These are phyloP conservation scores for Stephania cephalantha DNA, from an alignment of 164 flowering plant species.

Conservation along the genomic window DNA sequence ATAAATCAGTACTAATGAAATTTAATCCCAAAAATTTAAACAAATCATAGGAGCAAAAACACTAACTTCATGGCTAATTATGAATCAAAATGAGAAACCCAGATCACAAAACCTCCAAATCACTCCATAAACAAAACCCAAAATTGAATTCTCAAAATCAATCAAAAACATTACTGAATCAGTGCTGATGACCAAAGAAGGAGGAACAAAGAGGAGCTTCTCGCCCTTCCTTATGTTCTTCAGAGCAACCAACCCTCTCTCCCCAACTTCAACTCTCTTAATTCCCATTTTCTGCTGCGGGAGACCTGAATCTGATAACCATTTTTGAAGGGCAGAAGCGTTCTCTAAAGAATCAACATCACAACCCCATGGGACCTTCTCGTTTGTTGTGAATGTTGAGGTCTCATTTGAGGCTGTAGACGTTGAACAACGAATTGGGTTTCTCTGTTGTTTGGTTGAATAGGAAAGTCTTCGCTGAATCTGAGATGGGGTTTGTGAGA, in stretches of 20 bases:
- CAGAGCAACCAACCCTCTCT: conserved; percentile 82
- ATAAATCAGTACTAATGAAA: too few relatives aligned
- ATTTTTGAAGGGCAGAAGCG: conserved; percentile 60
- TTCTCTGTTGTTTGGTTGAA: conserved; percentile 1
- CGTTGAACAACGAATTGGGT: conserved; percentile 40
- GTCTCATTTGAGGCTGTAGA: conserved; percentile 27
- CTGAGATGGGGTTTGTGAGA: conserved; percentile 23
- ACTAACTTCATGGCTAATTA: too few relatives aligned
- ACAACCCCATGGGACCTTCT: conserved; percentile 75
- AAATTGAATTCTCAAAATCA: neutral
- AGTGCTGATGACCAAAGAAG: conserved; percentile 64
- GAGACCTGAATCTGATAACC: conserved; percentile 69
- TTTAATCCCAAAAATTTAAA: too few relatives aligned
- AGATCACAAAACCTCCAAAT: too few relatives aligned
- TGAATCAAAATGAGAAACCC: too few relatives aligned
- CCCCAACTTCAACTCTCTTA: conserved; percentile 71
- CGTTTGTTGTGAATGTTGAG: conserved; percentile 1
- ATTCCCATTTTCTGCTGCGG: conserved; percentile 86
- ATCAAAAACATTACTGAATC: conserved; percentile 49
- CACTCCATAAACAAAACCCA: too few relatives aligned
- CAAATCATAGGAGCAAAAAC: too few relatives aligned
- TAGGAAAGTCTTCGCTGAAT: conserved; percentile 5
- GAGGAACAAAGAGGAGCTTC: conserved; percentile 91
- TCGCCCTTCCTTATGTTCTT: conserved; percentile 85
- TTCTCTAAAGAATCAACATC: conserved; percentile 79